Evolutionary conservation across 352 stramenopile genomes (phyloP).

Genomic region (Globisporangium megalacanthum): DNA sequence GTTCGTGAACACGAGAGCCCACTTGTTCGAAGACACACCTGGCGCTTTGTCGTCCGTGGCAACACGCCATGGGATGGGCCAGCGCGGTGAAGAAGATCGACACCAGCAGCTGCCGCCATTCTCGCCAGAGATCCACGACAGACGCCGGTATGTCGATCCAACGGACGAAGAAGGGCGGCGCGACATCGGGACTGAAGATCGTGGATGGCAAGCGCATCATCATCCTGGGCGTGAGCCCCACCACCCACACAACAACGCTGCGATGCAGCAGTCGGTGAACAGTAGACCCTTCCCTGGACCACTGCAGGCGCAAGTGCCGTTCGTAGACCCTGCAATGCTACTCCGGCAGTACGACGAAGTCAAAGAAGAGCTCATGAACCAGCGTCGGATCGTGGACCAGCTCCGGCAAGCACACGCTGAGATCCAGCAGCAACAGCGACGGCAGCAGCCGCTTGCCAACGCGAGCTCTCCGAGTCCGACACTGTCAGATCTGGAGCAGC

Average conservation of each 20-base stretch:
- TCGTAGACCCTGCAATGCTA: slow-evolving; percentile 18
- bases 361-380: slow-evolving; percentile 33
- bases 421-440: slow-evolving; percentile 35
- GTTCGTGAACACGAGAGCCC: slow-evolving; percentile 44
- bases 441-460: slow-evolving; percentile 17
- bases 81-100: too few relatives aligned
- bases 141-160: too few relatives aligned
- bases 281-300: neutral
- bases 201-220: too few relatives aligned
- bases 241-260: neutral
- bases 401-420: slow-evolving; percentile 35
- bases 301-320: neutral
- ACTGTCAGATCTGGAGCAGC: slow-evolving; percentile 47
- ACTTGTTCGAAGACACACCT: slow-evolving; percentile 42
- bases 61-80: too few relatives aligned
- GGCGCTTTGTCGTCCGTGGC: neutral
- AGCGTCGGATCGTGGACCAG: slow-evolving; percentile 52
- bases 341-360: slow-evolving; percentile 54
- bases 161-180: too few relatives aligned
- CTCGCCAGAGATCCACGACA: too few relatives aligned
- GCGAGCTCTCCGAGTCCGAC: slow-evolving; percentile 19
- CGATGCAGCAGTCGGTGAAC: neutral
- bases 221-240: too few relatives aligned
- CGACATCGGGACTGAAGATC: too few relatives aligned
- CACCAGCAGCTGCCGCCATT: too few relatives aligned